A percentile compares a stretch with the other conserved stretches of the same genome.
Conservation (phyloP, 768 basidiomycete genomes). For the Leucosporidium scottii region DNA sequence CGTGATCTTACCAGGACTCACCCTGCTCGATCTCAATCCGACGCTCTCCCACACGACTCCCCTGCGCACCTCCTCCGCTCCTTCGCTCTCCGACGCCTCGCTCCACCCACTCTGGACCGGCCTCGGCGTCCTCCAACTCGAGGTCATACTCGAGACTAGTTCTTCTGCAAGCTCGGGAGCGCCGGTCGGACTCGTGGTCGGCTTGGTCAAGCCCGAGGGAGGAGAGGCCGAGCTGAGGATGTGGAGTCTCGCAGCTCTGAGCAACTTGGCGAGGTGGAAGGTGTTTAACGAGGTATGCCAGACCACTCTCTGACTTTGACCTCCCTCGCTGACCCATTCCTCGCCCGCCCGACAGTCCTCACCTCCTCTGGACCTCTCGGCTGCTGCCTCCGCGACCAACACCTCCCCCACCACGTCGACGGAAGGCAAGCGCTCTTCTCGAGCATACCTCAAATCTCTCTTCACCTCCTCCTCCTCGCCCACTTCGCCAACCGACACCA, state of each 20-base stretch:
- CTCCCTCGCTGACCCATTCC: not conserved
- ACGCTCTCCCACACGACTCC: slow-evolving; percentile 1
- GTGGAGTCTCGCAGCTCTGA: slow-evolving; percentile 17
- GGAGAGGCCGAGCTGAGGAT: slow-evolving; percentile 12
- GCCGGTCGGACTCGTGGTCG: slow-evolving; percentile 11
- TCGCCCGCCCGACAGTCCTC: not conserved
- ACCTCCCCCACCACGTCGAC: not conserved
- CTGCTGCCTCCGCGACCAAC: not conserved
- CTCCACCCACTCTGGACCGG: slow-evolving; percentile 12
- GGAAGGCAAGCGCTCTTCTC: not conserved
- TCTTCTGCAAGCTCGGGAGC: not conserved
- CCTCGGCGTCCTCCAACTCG: slow-evolving; percentile 16
- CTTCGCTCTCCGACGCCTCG: not conserved
- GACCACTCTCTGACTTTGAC: not conserved
- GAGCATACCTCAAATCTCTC: not conserved
- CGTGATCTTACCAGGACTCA: slow-evolving; percentile 8
- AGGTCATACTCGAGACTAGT: slow-evolving; percentile 2
- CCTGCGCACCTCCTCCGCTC: not conserved
- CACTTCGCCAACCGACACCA: not conserved
- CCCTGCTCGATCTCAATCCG: slow-evolving; percentile 15
- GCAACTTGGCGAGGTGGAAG: slow-evolving; percentile 25
- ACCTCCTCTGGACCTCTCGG: not conserved
- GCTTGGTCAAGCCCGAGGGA: not conserved
- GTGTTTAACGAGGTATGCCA: slow-evolving; percentile 7
- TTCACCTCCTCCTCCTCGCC: not conserved